Percentiles rank a stretch among this genome's conserved stretches.
These are phyloP conservation scores for Tubosaeta brunneosetosa DNA, from an alignment of 768 basidiomycete genomes.

Conservation along the genomic window DNA sequence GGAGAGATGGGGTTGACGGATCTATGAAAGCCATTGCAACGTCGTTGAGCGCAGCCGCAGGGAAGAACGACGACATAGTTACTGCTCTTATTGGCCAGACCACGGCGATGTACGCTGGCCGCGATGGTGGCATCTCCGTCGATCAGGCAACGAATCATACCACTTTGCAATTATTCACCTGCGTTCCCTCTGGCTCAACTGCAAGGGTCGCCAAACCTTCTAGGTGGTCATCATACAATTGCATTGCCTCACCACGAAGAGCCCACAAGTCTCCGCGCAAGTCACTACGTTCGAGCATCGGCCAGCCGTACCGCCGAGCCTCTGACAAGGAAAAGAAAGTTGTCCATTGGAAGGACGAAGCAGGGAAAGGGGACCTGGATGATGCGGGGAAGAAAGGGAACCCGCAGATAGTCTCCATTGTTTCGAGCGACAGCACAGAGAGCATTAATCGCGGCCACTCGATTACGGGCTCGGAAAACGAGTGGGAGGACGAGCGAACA, in stretches of 20 bases:
- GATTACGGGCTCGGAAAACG: slow-evolving; percentile 68
- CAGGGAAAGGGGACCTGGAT: slow-evolving; percentile 74
- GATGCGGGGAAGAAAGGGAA: slow-evolving; percentile 43
- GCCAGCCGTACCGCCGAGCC: slow-evolving; percentile 57
- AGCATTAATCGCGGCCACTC: slow-evolving; percentile 36
- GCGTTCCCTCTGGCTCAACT: slow-evolving; percentile 47
- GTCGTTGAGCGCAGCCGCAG: slow-evolving; percentile 51
- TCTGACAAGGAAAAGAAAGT: slow-evolving; percentile 71
- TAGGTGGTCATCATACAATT: slow-evolving; percentile 41
- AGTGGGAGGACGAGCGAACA: slow-evolving; percentile 88
- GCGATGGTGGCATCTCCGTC: slow-evolving; percentile 32
- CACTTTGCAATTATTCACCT: slow-evolving; percentile 37
- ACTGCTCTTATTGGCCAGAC: slow-evolving; percentile 63
- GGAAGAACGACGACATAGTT: slow-evolving; percentile 69
- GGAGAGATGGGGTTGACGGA: slow-evolving; percentile 33
- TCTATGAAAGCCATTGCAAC: slow-evolving; percentile 46
- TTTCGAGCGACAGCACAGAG: slow-evolving; percentile 35
- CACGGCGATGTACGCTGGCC: slow-evolving; percentile 52
- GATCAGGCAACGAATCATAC: slow-evolving; percentile 51
- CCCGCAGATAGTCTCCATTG: slow-evolving; percentile 21
- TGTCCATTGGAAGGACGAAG: slow-evolving; percentile 87
- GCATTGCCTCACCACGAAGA: slow-evolving; percentile 44
- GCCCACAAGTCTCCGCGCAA: slow-evolving; percentile 61
- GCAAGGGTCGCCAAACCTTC: slow-evolving; percentile 40
- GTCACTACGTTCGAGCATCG: slow-evolving; percentile 61